phyloP scores from a whole-genome alignment of 179 eudicot species.

The Pouteria campechiana region DNA sequence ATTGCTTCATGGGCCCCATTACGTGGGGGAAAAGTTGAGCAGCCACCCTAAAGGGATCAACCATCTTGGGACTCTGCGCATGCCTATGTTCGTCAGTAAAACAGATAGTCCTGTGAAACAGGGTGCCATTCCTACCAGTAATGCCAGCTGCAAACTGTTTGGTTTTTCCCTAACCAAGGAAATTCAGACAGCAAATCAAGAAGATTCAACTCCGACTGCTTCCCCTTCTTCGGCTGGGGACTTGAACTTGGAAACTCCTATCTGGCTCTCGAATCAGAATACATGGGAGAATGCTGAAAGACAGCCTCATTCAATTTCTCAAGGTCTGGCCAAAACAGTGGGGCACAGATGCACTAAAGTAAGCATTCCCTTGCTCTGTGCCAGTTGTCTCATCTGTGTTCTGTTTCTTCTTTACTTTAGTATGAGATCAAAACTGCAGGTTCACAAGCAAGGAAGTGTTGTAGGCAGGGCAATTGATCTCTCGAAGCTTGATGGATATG shows the following conservation, averaged over 20 bases:
- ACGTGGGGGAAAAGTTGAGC: no score
- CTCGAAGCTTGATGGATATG: slow-evolving; percentile 48
- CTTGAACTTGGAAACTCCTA: background rate
- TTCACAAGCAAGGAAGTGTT: slow-evolving; percentile 83
- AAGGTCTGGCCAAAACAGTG: slow-evolving; percentile 10
- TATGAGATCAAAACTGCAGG: slow-evolving; percentile 28
- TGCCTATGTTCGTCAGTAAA: no score
- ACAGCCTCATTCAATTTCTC: slow-evolving; percentile 14
- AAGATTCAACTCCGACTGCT: slow-evolving; percentile 53
- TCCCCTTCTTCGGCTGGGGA: no score
- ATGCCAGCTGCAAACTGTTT: slow-evolving; percentile 44
- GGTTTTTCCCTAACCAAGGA: slow-evolving; percentile 54
- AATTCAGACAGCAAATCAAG: slow-evolving; percentile 17
- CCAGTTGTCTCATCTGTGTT: slow-evolving; percentile 18
- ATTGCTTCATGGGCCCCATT: no score
- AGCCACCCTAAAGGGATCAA: slow-evolving; percentile 3
- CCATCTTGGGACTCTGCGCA: slow-evolving; percentile 1
- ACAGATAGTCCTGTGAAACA: no score
- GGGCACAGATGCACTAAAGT: slow-evolving; percentile 67
- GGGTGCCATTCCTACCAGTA: slow-evolving; percentile 15
- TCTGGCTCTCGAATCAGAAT: no score
- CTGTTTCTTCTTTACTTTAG: slow-evolving; percentile 6
- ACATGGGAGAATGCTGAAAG: slow-evolving; percentile 12
- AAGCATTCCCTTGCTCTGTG: slow-evolving; percentile 7
- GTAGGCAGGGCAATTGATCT: slow-evolving; percentile 87